A percentile compares a stretch with the other conserved stretches of the same genome.
phyloP scores from a whole-genome alignment of 208 protist species.

The Trypanosoma congolense region DNA sequence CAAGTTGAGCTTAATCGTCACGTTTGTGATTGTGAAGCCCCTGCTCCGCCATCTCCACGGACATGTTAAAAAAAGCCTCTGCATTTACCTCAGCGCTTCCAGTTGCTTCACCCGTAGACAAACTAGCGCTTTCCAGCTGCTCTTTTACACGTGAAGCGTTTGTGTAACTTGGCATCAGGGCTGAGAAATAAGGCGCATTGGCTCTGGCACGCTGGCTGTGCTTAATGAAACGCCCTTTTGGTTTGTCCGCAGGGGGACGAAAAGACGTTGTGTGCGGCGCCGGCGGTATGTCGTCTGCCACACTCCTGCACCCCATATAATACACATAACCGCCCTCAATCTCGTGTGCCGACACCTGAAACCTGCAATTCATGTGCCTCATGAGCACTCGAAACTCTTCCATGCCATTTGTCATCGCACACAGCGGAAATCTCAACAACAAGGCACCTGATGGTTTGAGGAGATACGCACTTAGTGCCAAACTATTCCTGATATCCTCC shows the following conservation, averaged over 20 bases:
- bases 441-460: slow-evolving; percentile 19
- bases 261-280: slow-evolving; percentile 23
- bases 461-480: slow-evolving; percentile 14
- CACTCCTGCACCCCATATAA: slow-evolving; percentile 16
- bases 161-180: slow-evolving; percentile 44
- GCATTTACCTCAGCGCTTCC: slow-evolving; percentile 31
- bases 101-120: slow-evolving; percentile 21
- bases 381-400: neutral
- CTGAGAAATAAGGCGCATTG: slow-evolving; percentile 18
- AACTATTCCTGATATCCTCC: slow-evolving; percentile 1
- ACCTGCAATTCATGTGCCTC: slow-evolving; percentile 14
- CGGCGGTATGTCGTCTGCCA: slow-evolving; percentile 16
- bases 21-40: slow-evolving; percentile 34
- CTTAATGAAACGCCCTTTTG: slow-evolving; percentile 21
- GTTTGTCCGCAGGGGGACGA: slow-evolving; percentile 27
- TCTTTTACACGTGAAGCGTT: slow-evolving; percentile 37
- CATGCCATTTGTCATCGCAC: neutral
- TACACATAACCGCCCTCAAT: slow-evolving; percentile 12
- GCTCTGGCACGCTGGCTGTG: slow-evolving; percentile 44
- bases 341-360: slow-evolving; percentile 12
- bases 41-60: slow-evolving; percentile 62
- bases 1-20: slow-evolving; percentile 29
- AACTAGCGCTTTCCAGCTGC: slow-evolving; percentile 21
- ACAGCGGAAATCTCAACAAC: slow-evolving; percentile 12
- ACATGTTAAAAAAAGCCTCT: slow-evolving; percentile 55